phyloP scores from a whole-genome alignment of 2,329 filamentous ascomycete genomes.

The Westerdykella sp. region DNA sequence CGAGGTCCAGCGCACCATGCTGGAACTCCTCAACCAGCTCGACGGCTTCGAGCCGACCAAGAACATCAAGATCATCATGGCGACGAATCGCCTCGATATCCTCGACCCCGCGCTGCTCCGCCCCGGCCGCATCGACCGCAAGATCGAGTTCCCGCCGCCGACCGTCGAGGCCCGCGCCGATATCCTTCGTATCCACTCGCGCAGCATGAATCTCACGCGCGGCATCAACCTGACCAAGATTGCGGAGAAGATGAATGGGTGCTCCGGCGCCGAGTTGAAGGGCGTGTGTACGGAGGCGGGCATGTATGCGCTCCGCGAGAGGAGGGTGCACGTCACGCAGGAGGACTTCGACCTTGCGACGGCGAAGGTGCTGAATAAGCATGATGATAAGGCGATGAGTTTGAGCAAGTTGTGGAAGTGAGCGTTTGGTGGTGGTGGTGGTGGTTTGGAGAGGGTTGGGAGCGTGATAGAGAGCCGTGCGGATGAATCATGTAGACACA shows the following conservation, averaged over 20 bases:
- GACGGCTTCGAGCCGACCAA: slow-evolving; percentile 99
- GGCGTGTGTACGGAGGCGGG: slow-evolving; percentile 97
- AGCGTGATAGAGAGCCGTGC: not conserved
- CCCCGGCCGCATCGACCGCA: slow-evolving; percentile 95
- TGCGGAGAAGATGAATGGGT: slow-evolving; percentile 99
- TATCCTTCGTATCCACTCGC: slow-evolving; percentile 93
- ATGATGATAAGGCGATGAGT: slow-evolving; percentile 95
- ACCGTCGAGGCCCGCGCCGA: slow-evolving; percentile 94
- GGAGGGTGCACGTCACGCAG: slow-evolving; percentile 95
- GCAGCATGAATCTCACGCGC: slow-evolving; percentile 97
- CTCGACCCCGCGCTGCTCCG: slow-evolving; percentile 89
- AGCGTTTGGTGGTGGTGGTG: not conserved
- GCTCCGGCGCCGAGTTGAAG: slow-evolving; percentile 94
- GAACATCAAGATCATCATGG: slow-evolving; percentile 99
- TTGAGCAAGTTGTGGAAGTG: slow-evolving; percentile 84
- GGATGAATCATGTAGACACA: too few species aligned
- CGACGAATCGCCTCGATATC: slow-evolving; percentile 95
- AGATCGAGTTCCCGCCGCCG: slow-evolving; percentile 97
- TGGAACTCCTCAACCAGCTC: slow-evolving; percentile 95
- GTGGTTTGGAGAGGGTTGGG: not conserved
- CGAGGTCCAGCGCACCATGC: slow-evolving; percentile 96
- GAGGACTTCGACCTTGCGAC: slow-evolving; percentile 98
- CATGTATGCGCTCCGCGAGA: slow-evolving; percentile 94
- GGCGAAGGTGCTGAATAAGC: slow-evolving; percentile 99
- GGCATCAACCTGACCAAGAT: slow-evolving; percentile 98